phyloP scores from a whole-genome alignment of 257 asterid genomes.

The Oldenlandia corymbosa region DNA sequence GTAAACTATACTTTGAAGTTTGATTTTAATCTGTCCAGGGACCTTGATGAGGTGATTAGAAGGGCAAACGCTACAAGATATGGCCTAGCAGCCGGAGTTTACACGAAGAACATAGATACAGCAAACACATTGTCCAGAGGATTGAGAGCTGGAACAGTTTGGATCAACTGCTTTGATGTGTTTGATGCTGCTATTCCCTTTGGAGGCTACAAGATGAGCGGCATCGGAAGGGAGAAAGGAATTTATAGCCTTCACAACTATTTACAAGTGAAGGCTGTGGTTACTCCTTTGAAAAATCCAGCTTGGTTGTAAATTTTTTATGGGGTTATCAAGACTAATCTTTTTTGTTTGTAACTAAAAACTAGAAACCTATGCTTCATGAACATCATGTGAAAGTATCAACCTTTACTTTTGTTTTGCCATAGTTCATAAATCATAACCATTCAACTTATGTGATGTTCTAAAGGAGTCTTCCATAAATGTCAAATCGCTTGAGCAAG shows the following conservation, averaged over 20 bases:
- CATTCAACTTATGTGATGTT: too few species aligned
- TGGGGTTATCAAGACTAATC: too few species aligned
- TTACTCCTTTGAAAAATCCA: slow-evolving; percentile 60
- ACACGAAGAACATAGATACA: slow-evolving; percentile 47
- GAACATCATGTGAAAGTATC: too few species aligned
- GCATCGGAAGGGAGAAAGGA: slow-evolving; percentile 75
- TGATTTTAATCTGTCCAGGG: slow-evolving; percentile 26
- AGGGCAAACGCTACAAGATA: slow-evolving; percentile 59
- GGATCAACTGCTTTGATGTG: slow-evolving; percentile 70
- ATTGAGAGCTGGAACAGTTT: slow-evolving; percentile 60
- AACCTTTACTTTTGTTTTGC: too few species aligned
- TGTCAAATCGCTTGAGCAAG: too few species aligned
- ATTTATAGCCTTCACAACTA: slow-evolving; percentile 61
- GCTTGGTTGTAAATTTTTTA: slow-evolving; percentile 83
- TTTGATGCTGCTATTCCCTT: slow-evolving; percentile 67
- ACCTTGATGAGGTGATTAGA: slow-evolving; percentile 53
- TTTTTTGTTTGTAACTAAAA: too few species aligned
- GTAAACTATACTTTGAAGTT: neutral
- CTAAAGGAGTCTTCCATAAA: too few species aligned
- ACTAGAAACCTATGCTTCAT: too few species aligned
- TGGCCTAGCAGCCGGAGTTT: slow-evolving; percentile 83
- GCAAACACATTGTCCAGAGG: slow-evolving; percentile 69
- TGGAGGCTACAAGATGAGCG: slow-evolving; percentile 93
- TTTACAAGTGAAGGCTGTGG: slow-evolving; percentile 75
- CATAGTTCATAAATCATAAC: too few species aligned